Evolutionary conservation across 768 basidiomycete species (phyloP).

Genomic region (Mycena epipterygia): DNA sequence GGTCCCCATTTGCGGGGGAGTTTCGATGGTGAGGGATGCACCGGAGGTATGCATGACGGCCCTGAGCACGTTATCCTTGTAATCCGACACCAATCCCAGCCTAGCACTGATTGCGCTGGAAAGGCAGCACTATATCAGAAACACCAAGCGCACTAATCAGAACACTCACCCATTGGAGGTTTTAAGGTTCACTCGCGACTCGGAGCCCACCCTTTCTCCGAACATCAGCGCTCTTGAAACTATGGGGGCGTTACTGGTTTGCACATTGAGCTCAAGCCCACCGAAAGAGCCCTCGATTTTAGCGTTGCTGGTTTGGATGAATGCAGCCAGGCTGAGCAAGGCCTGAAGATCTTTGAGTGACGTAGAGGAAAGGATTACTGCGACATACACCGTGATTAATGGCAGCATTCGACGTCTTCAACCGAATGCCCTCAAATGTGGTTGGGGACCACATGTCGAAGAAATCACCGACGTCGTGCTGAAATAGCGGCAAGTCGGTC

Average conservation of each 20-base stretch:
- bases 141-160: background rate
- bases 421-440: conserved; percentile 18
- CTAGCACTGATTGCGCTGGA: conserved; percentile 13
- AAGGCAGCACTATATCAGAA: background rate
- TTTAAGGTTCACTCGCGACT: conserved; percentile 14
- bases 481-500: conserved; percentile 24
- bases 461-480: conserved; percentile 13
- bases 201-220: conserved; percentile 4
- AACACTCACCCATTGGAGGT: conserved; percentile 30
- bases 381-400: conserved; percentile 20
- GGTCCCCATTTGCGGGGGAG: background rate
- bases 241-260: conserved; percentile 24
- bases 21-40: conserved; percentile 1
- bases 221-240: conserved; percentile 6
- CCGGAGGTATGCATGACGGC: conserved; percentile 4
- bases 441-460: conserved; percentile 23
- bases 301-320: conserved; percentile 27
- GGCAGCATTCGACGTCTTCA: conserved; percentile 22
- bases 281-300: conserved; percentile 12
- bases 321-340: background rate
- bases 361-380: background rate
- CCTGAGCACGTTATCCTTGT: background rate
- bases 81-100: conserved; percentile 5
- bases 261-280: background rate
- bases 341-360: background rate